phyloP scores from a whole-genome alignment of 75 land plant genomes.

The Pinus taeda region DNA sequence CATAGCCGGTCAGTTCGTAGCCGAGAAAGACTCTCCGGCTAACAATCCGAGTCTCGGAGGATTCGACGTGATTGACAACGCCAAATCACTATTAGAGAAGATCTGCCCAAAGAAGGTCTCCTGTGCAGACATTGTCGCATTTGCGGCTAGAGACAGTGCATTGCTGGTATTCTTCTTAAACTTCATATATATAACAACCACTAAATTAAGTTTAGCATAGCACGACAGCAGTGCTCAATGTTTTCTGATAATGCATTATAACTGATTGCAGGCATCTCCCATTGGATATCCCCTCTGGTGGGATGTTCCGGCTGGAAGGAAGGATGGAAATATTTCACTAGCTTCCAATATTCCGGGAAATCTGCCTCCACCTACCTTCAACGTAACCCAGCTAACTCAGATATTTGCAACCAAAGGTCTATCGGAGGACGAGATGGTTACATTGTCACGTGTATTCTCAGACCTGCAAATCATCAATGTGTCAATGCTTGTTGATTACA shows the following conservation, averaged over 20 bases:
- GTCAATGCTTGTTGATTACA: background rate
- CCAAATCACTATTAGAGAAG: background rate
- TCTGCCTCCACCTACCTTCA: conserved; percentile 45
- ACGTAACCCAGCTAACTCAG: conserved; percentile 43
- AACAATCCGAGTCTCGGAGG: background rate
- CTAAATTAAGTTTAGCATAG: background rate
- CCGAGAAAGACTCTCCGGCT: background rate
- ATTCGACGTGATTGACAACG: background rate
- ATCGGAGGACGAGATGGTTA: conserved; percentile 69
- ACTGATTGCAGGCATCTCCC: too few relatives aligned
- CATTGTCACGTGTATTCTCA: conserved; percentile 45
- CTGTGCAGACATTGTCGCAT: background rate
- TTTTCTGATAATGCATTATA: too few relatives aligned
- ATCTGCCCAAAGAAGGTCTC: background rate
- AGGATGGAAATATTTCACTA: conserved; percentile 56
- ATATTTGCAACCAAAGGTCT: conserved; percentile 61
- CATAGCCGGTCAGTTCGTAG: background rate
- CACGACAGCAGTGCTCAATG: too few relatives aligned
- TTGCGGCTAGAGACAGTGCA: background rate
- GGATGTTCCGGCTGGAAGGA: conserved; percentile 65
- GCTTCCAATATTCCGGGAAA: conserved; percentile 31
- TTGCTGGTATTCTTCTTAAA: background rate
- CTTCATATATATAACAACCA: background rate
- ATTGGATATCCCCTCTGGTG: background rate
- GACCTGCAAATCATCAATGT: background rate